A percentile compares a stretch with the other conserved stretches of the same genome.
These are phyloP conservation scores for Plantago lanceolata DNA, from an alignment of 305 asterid genomes.

Conservation along the genomic window DNA sequence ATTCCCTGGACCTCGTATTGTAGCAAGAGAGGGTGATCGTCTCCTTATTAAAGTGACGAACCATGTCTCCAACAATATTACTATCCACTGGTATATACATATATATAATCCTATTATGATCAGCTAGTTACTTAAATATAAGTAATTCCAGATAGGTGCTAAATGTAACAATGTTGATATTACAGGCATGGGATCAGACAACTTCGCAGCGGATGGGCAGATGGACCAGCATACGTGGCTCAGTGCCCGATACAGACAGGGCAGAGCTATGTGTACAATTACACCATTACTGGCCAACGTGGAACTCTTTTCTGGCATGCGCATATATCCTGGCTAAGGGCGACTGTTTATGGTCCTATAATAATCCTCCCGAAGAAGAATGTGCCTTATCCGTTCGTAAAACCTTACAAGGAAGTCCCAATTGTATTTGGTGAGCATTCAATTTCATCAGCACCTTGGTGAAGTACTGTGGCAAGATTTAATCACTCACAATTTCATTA, in stretches of 20 bases:
- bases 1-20: constrained; percentile 42
- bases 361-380: constrained; percentile 46
- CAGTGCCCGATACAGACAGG: constrained; percentile 65
- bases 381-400: constrained; percentile 44
- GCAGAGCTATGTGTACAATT: constrained; percentile 54
- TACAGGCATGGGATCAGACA: constrained; percentile 53
- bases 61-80: constrained; percentile 39
- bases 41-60: constrained; percentile 37
- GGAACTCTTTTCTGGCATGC: constrained; percentile 63
- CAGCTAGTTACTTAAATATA: no score
- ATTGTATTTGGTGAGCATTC: constrained; percentile 39
- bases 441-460: no score
- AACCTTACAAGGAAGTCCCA: constrained; percentile 58
- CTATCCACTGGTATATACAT: constrained; percentile 29
- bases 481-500: no score
- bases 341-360: constrained; percentile 52
- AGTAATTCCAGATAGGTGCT: no score
- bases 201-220: constrained; percentile 63
- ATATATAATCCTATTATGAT: no score
- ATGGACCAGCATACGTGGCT: constrained; percentile 57
- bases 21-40: constrained; percentile 46
- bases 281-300: constrained; percentile 51
- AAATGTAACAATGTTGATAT: no score
- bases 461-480: no score
- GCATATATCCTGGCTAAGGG: constrained; percentile 58